Conservation (phyloP, 2,329 filamentous ascomycete species). For the Colletotrichum sidae region DNA sequence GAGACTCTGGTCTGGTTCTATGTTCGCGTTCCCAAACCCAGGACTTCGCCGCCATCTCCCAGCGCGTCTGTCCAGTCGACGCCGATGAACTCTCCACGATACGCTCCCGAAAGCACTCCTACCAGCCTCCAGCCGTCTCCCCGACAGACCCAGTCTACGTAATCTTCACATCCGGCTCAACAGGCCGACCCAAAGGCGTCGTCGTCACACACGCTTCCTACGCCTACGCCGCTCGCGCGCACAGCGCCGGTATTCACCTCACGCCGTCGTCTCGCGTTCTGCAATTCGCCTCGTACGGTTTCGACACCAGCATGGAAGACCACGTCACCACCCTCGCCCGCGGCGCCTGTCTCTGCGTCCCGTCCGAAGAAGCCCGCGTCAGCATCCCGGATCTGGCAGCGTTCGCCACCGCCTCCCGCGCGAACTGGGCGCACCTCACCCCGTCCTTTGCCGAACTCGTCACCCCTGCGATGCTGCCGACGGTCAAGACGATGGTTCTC, state of each 20-base stretch:
- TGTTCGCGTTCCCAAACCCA: constrained; percentile 3
- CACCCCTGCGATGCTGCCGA: constrained; percentile 56
- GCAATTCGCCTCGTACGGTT: constrained; percentile 65
- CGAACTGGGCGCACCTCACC: constrained; percentile 63
- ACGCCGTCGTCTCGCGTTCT: background rate
- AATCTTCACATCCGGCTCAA: constrained; percentile 42
- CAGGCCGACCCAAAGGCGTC: constrained; percentile 40
- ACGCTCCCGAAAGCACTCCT: accelerated
- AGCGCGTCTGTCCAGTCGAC: background rate
- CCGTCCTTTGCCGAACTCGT: constrained; percentile 61
- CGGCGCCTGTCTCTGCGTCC: constrained; percentile 73
- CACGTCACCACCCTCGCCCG: constrained; percentile 62
- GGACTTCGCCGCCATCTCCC: background rate
- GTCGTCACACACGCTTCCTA: constrained; percentile 31
- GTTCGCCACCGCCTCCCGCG: constrained; percentile 37
- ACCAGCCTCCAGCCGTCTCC: background rate
- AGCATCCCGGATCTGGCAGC: constrained; percentile 48
- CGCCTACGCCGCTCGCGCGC: constrained; percentile 35
- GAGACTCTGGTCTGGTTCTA: background rate
- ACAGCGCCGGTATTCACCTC: constrained; percentile 11
- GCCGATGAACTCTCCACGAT: background rate
- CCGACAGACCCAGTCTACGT: constrained; percentile 32
- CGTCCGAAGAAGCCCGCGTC: constrained; percentile 60
- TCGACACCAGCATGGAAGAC: constrained; percentile 64
- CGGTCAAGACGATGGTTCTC: constrained; percentile 58